Percentiles rank a stretch among this genome's conserved stretches.
Conservation (phyloP, 2,329 filamentous ascomycete genomes). For the Calonectria fujianensis region DNA sequence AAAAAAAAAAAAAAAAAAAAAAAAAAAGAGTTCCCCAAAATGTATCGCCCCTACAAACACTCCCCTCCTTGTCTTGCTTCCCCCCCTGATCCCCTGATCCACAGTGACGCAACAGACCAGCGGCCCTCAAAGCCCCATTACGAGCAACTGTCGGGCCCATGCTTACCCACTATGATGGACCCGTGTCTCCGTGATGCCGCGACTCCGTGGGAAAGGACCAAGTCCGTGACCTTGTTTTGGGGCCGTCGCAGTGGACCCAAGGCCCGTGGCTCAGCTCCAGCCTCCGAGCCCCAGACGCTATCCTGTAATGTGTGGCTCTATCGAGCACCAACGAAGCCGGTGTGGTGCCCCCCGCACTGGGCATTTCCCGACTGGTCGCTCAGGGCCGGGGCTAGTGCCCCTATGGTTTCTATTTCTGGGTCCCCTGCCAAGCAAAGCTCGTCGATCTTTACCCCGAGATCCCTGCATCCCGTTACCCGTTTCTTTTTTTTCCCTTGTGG, state of each 20-base stretch:
- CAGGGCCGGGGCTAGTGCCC: background rate
- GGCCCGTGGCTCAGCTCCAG: slow-evolving; percentile 8
- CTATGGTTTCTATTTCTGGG: slow-evolving; percentile 14
- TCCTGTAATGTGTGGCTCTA: slow-evolving; percentile 7
- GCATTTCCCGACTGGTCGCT: slow-evolving; percentile 12
- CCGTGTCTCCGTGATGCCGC: slow-evolving; percentile 22
- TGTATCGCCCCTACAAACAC: background rate
- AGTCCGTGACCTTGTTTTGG: slow-evolving; percentile 27
- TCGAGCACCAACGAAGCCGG: background rate
- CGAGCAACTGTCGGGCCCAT: background rate
- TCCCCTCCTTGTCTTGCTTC: background rate
- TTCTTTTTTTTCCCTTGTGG: background rate
- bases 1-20: background rate
- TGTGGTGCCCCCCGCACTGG: background rate
- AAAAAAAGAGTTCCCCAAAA: background rate
- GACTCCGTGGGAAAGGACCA: background rate
- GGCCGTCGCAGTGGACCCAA: slow-evolving; percentile 2
- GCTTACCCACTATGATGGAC: background rate
- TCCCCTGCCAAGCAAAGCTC: background rate
- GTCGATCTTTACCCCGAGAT: slow-evolving; percentile 12
- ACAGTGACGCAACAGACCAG: slow-evolving; percentile 39
- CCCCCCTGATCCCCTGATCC: slow-evolving; percentile 15
- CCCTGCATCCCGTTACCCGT: background rate
- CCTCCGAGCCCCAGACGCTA: background rate
- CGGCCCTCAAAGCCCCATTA: background rate